Base-by-base conservation (phyloP, 2,329 filamentous ascomycete species). In the Botrytis galanthina region DNA sequence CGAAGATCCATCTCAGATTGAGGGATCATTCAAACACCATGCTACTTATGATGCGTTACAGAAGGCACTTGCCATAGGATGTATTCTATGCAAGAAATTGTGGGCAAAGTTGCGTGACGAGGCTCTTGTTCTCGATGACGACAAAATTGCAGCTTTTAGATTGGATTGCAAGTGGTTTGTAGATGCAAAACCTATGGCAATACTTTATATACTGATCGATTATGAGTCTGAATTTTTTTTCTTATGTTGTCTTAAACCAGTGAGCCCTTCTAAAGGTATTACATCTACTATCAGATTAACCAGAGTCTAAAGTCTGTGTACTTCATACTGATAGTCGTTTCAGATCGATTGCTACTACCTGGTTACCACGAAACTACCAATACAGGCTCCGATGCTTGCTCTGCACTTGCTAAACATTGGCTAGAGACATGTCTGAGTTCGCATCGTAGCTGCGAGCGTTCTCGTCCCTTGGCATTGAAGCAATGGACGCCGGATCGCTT, bases 31-130 rank as follows among this genome's bases (percentile, higher is more conserved):
- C 10, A 0, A 44, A n/a, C 61, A 63, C 7, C 61, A 44, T 63
- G 1, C 37, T 44, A 29, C 61, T 63, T 20, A 44, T 44, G 0
- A 29, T 44, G 7, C 39, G 4, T 44, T 44, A 0, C 22, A 22
- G 14, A 3, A 4, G 16, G 61, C 39, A 1, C 22, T 42, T 62
- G 26, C 14, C 2, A 42, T 3, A 62, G 35, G 60, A 3, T 62
- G 35, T 26, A 0, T 2, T n/a, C 22, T 61, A 37, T 61, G 59
- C 35, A 39, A 39, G 35, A 61, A 0, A 26, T 1, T 61, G 0
- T 26, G 59, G 29, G 20, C 1, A 35, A 0, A 35, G 1, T 7
- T 32, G 7, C 2, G 5, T 37, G 1, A 51, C 10, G 10, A n/a
- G n/a, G 22, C 26, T 51, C 22, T 51, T 51, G 5, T n/a, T 6